A percentile compares a stretch with the other conserved stretches of the same genome.
phyloP scores from a whole-genome alignment of 2,329 filamentous ascomycete species.

The Fusarium mexicanum region DNA sequence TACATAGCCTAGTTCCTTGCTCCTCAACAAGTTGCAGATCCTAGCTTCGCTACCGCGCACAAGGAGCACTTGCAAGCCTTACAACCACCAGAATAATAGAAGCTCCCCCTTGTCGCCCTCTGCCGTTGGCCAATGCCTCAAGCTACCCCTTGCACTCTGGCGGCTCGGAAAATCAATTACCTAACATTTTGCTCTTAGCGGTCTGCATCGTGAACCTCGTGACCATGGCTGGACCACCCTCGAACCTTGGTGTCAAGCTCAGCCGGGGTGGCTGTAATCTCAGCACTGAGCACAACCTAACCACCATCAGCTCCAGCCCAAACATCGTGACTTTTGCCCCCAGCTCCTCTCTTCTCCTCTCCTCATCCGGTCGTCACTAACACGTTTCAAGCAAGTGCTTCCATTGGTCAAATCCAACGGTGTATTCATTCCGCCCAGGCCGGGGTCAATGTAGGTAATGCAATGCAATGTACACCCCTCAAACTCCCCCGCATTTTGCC shows the following conservation, averaged over 20 bases:
- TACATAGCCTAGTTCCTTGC: slow-evolving; percentile 24
- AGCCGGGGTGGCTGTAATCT: slow-evolving; percentile 24
- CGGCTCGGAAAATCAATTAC: slow-evolving; percentile 33
- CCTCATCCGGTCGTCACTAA: slow-evolving; percentile 19
- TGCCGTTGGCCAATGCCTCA: slow-evolving; percentile 33
- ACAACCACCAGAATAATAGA: slow-evolving; percentile 11
- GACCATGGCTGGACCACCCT: slow-evolving; percentile 25
- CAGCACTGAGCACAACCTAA: slow-evolving; percentile 1
- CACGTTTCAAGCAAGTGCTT: slow-evolving; percentile 15
- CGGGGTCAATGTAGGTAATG: background rate
- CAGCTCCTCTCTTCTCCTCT: slow-evolving; percentile 9
- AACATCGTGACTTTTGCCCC: slow-evolving; percentile 40
- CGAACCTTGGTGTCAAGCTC: slow-evolving; percentile 24
- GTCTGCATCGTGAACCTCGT: slow-evolving; percentile 27
- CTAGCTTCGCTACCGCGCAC: slow-evolving; percentile 18
- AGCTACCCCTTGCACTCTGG: slow-evolving; percentile 26
- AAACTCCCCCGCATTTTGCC: slow-evolving; percentile 33
- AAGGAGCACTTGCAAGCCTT: slow-evolving; percentile 30
- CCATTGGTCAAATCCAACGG: slow-evolving; percentile 31
- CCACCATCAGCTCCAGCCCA: slow-evolving; percentile 21
- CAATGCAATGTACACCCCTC: slow-evolving; percentile 11
- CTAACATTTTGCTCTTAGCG: slow-evolving; percentile 41
- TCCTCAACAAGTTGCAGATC: slow-evolving; percentile 31
- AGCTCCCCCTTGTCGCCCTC: background rate
- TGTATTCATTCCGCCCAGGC: slow-evolving; percentile 12